Evolutionary conservation across 768 basidiomycete genomes (phyloP), one percentile per base, ranked within the genome.

Genomic region (Lactarius trivialis): DNA sequence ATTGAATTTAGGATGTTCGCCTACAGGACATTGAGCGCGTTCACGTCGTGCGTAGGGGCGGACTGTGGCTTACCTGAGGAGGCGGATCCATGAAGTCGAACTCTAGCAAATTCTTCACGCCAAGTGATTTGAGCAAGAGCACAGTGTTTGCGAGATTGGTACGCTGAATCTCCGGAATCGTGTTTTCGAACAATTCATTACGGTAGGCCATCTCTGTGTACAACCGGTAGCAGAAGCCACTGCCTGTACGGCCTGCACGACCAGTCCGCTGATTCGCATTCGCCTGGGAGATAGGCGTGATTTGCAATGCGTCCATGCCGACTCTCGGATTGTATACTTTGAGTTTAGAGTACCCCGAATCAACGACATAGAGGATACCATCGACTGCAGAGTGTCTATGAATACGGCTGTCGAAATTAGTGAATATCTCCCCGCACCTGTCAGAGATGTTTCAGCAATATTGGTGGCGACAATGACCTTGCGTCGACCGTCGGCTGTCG

Each of bases 71-170:
- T 68, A 88, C 91, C 81, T 96, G 94, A n/a, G 97, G 97, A 24
- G 97, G 97, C n/a, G 97, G 97, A 72, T 99, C 97, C 97, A 99
- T 98, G 72, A 99, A 99, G 75, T 98, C 96, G 70, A 98, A 99
- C 74, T 99, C 96, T 24, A 99, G 81, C 45, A 98, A 75, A 71
- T 98, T 93, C 78, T 97, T 97, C 45, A 99, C 97, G 11, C 97
- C 96, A 6, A 99, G 79, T 3, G 95, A 95, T 72, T 98, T 99
- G 61, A 99, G 80, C 39, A 98, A 75, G 24, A 98, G 75, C 0
- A 98, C 97, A 0, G 96, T 99, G 70, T 99, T 98, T 21, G 97
- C 95, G 60, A 99, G 75, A 74, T 99, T 98, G 11, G 97, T 99
- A 51, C 97, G 81, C 73, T 99, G 97, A 58, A 99, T 99, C 76